Evolutionary conservation across 2,329 filamentous ascomycete species (phyloP).

Genomic region (Alternaria sp.): DNA sequence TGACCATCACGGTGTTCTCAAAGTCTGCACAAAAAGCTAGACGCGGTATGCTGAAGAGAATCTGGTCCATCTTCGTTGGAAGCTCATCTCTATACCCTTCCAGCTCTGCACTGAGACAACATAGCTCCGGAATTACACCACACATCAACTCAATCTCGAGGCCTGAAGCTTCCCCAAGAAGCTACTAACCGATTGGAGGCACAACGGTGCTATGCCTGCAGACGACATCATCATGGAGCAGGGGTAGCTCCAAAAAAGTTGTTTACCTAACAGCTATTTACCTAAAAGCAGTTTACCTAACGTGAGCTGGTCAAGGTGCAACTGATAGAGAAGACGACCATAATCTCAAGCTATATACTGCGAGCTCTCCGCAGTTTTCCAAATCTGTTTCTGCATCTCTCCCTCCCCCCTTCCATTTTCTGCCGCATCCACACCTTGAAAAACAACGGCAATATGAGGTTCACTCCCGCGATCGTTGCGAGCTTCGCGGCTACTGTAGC

Average conservation of each 20-base stretch:
- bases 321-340: slow-evolving; percentile 34
- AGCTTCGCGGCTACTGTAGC: slow-evolving; percentile 60
- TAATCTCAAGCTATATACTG: slow-evolving; percentile 34
- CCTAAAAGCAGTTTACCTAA: slow-evolving; percentile 51
- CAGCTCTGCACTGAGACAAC: background rate
- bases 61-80: background rate
- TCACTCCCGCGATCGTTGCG: slow-evolving; percentile 32
- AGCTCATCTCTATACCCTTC: background rate
- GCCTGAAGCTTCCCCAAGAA: slow-evolving; percentile 13
- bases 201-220: slow-evolving; percentile 32
- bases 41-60: background rate
- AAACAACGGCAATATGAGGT: slow-evolving; percentile 36
- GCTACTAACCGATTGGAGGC: slow-evolving; percentile 33
- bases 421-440: background rate
- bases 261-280: slow-evolving; percentile 48
- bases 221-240: slow-evolving; percentile 27
- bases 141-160: slow-evolving; percentile 16
- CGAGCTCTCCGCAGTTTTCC: slow-evolving; percentile 16
- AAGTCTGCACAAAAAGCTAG: background rate
- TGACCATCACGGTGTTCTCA: slow-evolving; percentile 28
- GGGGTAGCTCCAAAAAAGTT: slow-evolving; percentile 39
- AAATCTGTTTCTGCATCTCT: slow-evolving; percentile 3
- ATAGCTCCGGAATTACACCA: background rate
- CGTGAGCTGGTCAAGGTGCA: slow-evolving; percentile 39
- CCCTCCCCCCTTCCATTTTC: background rate